Base-by-base conservation (phyloP, 352 stramenopile genomes). In the Achlya hypogyna region DNA sequence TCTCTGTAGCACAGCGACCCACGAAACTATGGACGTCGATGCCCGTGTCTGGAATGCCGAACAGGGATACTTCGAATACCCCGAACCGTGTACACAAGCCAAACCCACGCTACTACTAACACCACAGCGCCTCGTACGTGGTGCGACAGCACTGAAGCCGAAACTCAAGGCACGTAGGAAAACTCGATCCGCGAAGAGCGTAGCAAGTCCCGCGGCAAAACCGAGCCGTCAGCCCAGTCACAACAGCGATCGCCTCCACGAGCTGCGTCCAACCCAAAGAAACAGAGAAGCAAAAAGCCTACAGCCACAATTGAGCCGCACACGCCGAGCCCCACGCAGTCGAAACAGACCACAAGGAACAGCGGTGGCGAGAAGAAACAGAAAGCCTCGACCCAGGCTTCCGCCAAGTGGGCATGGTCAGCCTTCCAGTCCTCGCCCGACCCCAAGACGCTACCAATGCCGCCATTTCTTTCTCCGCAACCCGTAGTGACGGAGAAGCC, bases 61-160 rank as follows among this genome's bases (percentile, higher is more conserved):
- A 25, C 78, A 90, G 23, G 84, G 84, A 28, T 93, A 93, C 63
- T 93, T 93, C 53, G 84, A 88, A 70, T 93, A 93, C 71, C 84
- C 84, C 29, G 51, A 63, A 9, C n/a, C 56, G 8, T 25, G 20
- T 51, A 28, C 51, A 63, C 45, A 56, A 29, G 23, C 49, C 18
- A 60, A 29, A 9, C 43, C 18, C 42, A 35, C 43, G 45, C 62
- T 68, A 5, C 43, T 68, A 40, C 45, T 69, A 20, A 69, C 63
- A 29, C 63, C 63, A 23, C 63, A 69, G 25, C 63, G 49, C 16
- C 51, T 69, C 22, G 63, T 69, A 58, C 27, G 60, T 47, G 25
- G 4, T 42, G 18, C 35, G 49, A 12, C 12, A 38, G 20, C 40
- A 64, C 27, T 65, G 16, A 20, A 9, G 32, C 27, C 14, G 10